These are phyloP conservation scores for Misopates orontium DNA, from an alignment of 257 asterid genomes.

Conservation along the genomic window DNA sequence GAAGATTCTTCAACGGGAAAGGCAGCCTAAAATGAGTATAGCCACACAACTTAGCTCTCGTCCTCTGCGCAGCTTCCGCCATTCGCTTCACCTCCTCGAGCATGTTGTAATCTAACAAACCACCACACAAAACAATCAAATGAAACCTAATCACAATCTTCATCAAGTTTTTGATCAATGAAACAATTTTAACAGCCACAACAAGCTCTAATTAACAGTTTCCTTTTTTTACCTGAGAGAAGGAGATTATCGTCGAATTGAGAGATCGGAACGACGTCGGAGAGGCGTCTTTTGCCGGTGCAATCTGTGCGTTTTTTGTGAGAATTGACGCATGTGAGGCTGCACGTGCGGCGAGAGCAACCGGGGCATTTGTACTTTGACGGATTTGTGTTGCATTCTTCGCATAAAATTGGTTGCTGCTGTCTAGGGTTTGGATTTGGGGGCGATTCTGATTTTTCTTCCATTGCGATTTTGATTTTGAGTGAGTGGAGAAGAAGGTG, in stretches of 20 bases:
- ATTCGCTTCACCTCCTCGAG: slow-evolving; percentile 88
- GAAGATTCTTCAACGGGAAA: slow-evolving; percentile 53
- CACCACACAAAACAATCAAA: background rate
- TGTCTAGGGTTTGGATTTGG: slow-evolving; percentile 21
- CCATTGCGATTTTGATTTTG: slow-evolving; percentile 31
- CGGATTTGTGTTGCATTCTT: slow-evolving; percentile 65
- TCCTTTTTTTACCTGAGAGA: slow-evolving; percentile 78
- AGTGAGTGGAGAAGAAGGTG: background rate
- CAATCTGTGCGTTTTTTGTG: slow-evolving; percentile 82
- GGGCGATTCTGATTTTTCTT: slow-evolving; percentile 28
- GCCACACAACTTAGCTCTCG: slow-evolving; percentile 57
- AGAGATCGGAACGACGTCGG: slow-evolving; percentile 58
- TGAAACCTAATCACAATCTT: background rate
- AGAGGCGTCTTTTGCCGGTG: slow-evolving; percentile 63
- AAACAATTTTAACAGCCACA: too few relatives aligned
- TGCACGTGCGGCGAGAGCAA: slow-evolving; percentile 79
- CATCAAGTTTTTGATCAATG: too few relatives aligned
- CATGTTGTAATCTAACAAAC: slow-evolving; percentile 78
- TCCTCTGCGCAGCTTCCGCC: slow-evolving; percentile 84
- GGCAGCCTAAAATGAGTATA: slow-evolving; percentile 49
- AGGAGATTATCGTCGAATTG: slow-evolving; percentile 70
- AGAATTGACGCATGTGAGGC: slow-evolving; percentile 86
- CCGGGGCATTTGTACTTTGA: slow-evolving; percentile 94
- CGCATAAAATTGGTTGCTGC: slow-evolving; percentile 44
- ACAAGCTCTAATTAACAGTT: too few relatives aligned